phyloP scores from a whole-genome alignment of 1,139 yeast genomes.

The Candida pseudoviswanathii region DNA sequence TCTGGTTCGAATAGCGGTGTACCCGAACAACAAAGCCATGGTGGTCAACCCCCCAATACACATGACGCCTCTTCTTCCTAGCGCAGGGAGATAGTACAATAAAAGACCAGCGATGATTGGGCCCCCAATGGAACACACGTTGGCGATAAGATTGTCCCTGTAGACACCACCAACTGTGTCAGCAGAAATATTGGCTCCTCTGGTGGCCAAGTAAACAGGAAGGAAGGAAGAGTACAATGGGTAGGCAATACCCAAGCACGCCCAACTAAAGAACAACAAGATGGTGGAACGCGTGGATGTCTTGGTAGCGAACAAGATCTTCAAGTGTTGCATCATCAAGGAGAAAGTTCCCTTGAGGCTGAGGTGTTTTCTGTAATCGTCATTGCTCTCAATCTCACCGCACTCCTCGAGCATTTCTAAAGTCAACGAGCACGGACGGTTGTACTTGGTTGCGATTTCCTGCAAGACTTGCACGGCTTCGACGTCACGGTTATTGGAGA shows the following conservation, averaged over 20 bases:
- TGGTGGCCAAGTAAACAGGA: slow-evolving; percentile 38
- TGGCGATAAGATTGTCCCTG: slow-evolving; percentile 32
- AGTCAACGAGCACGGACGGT: slow-evolving; percentile 44
- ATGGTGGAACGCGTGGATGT: slow-evolving; percentile 30
- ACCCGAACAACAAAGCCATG: slow-evolving; percentile 38
- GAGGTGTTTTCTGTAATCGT: slow-evolving; percentile 23
- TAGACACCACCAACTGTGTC: slow-evolving; percentile 29
- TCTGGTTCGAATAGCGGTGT: slow-evolving; percentile 32
- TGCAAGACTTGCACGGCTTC: slow-evolving; percentile 46
- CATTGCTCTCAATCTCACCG: slow-evolving; percentile 40
- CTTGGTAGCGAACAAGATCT: slow-evolving; percentile 28
- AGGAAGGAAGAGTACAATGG: slow-evolving; percentile 43
- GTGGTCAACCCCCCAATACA: slow-evolving; percentile 33
- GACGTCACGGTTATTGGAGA: slow-evolving; percentile 53
- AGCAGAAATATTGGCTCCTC: slow-evolving; percentile 41
- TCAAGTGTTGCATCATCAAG: slow-evolving; percentile 26
- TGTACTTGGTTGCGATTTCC: slow-evolving; percentile 42
- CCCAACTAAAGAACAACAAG: slow-evolving; percentile 36
- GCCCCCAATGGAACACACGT: slow-evolving; percentile 32
- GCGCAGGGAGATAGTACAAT: slow-evolving; percentile 25
- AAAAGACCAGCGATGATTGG: slow-evolving; percentile 36
- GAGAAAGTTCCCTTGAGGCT: slow-evolving; percentile 21
- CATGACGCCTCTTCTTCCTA: slow-evolving; percentile 37
- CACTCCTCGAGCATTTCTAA: slow-evolving; percentile 45
- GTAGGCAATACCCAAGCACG: slow-evolving; percentile 39